Percentiles rank a stretch among this genome's conserved stretches.
Evolutionary conservation across 2,329 filamentous ascomycete species (phyloP).

Genomic region (Fragosphaeria purpurea): DNA sequence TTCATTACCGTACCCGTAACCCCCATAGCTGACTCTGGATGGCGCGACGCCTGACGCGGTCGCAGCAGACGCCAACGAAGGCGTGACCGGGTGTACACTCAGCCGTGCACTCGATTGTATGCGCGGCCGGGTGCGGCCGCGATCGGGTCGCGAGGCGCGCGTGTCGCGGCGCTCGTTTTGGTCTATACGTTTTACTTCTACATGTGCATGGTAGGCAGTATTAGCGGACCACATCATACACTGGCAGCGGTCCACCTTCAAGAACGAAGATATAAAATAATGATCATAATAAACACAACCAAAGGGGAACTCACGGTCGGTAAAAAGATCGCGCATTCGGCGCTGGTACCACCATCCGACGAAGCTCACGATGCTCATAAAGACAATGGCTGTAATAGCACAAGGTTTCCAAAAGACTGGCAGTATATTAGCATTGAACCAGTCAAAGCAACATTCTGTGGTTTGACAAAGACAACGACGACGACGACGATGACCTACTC

Average conservation of each 20-base stretch:
- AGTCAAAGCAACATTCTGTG: neutral
- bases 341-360: conserved; percentile 20
- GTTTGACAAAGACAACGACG: neutral
- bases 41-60: neutral
- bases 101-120: neutral
- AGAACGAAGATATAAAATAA: neutral
- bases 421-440: neutral
- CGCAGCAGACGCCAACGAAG: neutral
- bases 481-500: neutral
- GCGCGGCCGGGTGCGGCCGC: neutral
- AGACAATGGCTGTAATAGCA: conserved; percentile 15
- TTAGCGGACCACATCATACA: neutral
- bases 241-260: neutral
- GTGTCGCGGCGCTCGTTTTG: conserved; percentile 4
- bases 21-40: conserved; percentile 1
- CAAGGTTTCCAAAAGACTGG: conserved; percentile 14
- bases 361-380: conserved; percentile 17
- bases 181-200: conserved; percentile 9
- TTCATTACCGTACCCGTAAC: neutral
- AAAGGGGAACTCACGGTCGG: conserved; percentile 5
- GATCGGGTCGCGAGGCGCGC: neutral
- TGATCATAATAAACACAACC: neutral
- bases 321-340: conserved; percentile 17
- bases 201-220: too few relatives aligned
- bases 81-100: neutral